These are phyloP conservation scores for Blepharisma undulans DNA, from an alignment of 169 alveolate genomes.

Conservation along the genomic window DNA sequence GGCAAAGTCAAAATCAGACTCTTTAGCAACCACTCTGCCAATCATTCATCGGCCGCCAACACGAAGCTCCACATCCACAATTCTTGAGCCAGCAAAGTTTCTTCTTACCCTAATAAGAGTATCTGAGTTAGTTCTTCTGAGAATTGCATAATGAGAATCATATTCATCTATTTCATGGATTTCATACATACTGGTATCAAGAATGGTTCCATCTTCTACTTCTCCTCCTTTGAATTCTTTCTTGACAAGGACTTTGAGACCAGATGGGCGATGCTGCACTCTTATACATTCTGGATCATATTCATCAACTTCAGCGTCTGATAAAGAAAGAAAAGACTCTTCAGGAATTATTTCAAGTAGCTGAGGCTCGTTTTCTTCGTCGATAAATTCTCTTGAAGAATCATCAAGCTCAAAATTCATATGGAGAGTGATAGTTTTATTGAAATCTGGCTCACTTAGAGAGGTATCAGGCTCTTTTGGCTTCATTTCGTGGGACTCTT, in stretches of 20 bases:
- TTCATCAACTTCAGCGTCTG: slow-evolving; percentile 30
- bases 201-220: not conserved
- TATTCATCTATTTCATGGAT: slow-evolving; percentile 14
- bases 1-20: slow-evolving; percentile 26
- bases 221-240: not conserved
- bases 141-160: slow-evolving; percentile 8
- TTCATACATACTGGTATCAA: not conserved
- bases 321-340: not conserved
- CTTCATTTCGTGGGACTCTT: not conserved
- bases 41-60: slow-evolving; percentile 12
- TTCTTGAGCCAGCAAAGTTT: not conserved
- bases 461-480: not conserved
- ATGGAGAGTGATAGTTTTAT: not conserved
- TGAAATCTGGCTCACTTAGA: not conserved
- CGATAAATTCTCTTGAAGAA: slow-evolving; percentile 14
- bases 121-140: not conserved
- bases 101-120: slow-evolving; percentile 4
- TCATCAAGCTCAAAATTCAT: not conserved
- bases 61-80: slow-evolving; percentile 21
- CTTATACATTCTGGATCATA: slow-evolving; percentile 26
- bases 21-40: not conserved
- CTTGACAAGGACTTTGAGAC: slow-evolving; percentile 19
- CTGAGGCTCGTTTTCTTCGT: slow-evolving; percentile 34
- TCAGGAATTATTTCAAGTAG: slow-evolving; percentile 29
- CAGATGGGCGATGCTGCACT: slow-evolving; percentile 33